Percentiles rank a stretch among this genome's conserved stretches.
Evolutionary conservation across 257 asterid species (phyloP).

Genomic region (Parsonsia alboflavescens): DNA sequence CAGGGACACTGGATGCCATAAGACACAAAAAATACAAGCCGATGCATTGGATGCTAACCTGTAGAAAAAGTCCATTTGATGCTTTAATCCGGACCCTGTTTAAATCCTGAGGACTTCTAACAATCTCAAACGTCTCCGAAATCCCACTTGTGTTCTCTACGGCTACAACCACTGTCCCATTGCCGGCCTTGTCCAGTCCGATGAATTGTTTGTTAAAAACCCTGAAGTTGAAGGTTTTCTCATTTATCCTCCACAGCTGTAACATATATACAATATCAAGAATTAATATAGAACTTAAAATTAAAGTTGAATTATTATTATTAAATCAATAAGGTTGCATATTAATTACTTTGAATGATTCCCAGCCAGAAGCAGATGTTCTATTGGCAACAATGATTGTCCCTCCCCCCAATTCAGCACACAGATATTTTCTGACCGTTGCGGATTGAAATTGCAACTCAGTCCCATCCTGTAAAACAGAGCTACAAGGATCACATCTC

Average conservation of each 20-base stretch:
- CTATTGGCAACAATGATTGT: conserved; percentile 54
- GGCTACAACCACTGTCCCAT: conserved; percentile 28
- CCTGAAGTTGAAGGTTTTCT: conserved; percentile 45
- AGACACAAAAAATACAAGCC: no score
- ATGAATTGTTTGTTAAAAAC: conserved; percentile 59
- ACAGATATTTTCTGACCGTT: conserved; percentile 41
- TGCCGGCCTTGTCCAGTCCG: conserved; percentile 38
- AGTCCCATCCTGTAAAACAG: conserved; percentile 56
- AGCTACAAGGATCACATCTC: no score
- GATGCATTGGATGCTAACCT: conserved; percentile 18
- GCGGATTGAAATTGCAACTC: conserved; percentile 56
- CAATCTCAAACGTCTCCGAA: conserved; percentile 41
- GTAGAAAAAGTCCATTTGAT: conserved; percentile 55
- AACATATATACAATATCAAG: background rate
- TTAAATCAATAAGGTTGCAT: no score
- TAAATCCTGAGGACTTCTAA: conserved; percentile 34
- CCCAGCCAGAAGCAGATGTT: conserved; percentile 71
- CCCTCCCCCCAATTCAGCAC: conserved; percentile 82
- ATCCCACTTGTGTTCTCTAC: conserved; percentile 24
- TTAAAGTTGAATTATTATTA: no score
- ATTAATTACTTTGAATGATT: conserved; percentile 43
- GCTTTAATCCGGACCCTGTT: conserved; percentile 53
- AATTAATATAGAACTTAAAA: no score
- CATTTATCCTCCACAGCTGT: conserved; percentile 74
- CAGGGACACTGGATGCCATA: no score